A percentile compares a stretch with the other conserved stretches of the same genome.
These are phyloP conservation scores for Rhodotorula sp. DNA, from an alignment of 1,284 basidiomycete species.

Conservation along the genomic window DNA sequence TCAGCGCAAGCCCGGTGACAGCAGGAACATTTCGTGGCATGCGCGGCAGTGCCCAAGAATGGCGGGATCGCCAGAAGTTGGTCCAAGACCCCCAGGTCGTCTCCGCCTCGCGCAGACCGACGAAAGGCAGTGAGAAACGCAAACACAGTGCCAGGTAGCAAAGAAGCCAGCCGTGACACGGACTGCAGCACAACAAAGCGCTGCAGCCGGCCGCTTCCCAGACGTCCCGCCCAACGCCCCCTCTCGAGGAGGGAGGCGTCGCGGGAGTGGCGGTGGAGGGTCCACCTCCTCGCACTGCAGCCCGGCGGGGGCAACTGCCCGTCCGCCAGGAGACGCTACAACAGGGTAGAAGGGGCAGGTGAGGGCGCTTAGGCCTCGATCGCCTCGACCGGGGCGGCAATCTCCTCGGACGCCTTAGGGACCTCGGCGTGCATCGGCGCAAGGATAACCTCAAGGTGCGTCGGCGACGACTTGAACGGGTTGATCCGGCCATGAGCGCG, in stretches of 20 bases:
- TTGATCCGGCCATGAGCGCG: slow-evolving; percentile 66
- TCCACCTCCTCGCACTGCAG: slow-evolving; percentile 5
- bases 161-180: too few species aligned
- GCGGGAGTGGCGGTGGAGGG: slow-evolving; percentile 3
- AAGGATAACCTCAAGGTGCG: slow-evolving; percentile 94
- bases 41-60: too few species aligned
- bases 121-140: too few species aligned
- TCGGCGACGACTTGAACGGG: slow-evolving; percentile 75
- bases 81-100: too few species aligned
- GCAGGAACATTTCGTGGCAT: too few species aligned
- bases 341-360: not conserved
- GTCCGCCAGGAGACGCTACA: not conserved
- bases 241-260: not conserved
- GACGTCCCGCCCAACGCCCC: not conserved
- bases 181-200: not conserved
- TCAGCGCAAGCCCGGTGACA: too few species aligned
- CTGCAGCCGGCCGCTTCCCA: not conserved
- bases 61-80: too few species aligned
- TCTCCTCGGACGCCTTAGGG: slow-evolving; percentile 70
- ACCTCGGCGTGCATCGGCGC: slow-evolving; percentile 75
- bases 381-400: slow-evolving; percentile 1
- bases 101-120: too few species aligned
- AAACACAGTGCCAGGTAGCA: too few species aligned
- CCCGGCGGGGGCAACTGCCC: not conserved
- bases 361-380: slow-evolving; percentile 21